Percentiles rank a stretch among this genome's conserved stretches.
Evolutionary conservation across 371 early-diverging fungal genomes (phyloP).

Genomic region (Mucor velutinosus): DNA sequence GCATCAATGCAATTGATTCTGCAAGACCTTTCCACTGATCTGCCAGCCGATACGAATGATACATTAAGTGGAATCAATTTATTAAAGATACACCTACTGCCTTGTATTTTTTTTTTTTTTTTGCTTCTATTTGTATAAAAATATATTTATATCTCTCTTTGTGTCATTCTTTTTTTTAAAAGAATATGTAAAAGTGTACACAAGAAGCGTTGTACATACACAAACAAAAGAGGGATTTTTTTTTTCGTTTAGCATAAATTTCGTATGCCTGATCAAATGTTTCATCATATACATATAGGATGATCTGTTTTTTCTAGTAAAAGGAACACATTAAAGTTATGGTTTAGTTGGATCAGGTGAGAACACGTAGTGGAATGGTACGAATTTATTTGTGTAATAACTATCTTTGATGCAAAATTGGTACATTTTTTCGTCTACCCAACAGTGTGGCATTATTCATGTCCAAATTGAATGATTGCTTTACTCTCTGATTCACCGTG

Average conservation of each 20-base stretch:
- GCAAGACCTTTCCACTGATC: too few relatives aligned
- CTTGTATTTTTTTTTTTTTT: too few relatives aligned
- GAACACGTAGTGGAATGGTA: background rate
- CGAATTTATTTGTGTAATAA: background rate
- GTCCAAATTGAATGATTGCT: constrained; percentile 46
- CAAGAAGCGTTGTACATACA: background rate
- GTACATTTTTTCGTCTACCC: constrained; percentile 25
- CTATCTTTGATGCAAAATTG: background rate
- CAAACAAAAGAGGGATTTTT: background rate
- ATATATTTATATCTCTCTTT: too few relatives aligned
- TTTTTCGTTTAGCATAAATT: background rate
- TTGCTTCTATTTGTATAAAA: too few relatives aligned
- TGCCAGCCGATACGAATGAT: too few relatives aligned
- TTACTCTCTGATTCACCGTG: constrained; percentile 10
- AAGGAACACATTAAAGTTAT: background rate
- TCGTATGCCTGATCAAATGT: background rate
- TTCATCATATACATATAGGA: background rate
- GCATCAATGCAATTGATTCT: too few relatives aligned
- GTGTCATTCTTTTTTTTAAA: too few relatives aligned
- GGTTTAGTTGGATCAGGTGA: background rate
- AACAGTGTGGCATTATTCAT: constrained; percentile 51
- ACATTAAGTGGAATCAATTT: too few relatives aligned
- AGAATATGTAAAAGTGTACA: too few relatives aligned
- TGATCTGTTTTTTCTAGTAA: background rate
- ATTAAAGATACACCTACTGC: too few relatives aligned